phyloP scores from a whole-genome alignment of 2,329 filamentous ascomycete genomes.

The Cladosporium sphaerospermum region DNA sequence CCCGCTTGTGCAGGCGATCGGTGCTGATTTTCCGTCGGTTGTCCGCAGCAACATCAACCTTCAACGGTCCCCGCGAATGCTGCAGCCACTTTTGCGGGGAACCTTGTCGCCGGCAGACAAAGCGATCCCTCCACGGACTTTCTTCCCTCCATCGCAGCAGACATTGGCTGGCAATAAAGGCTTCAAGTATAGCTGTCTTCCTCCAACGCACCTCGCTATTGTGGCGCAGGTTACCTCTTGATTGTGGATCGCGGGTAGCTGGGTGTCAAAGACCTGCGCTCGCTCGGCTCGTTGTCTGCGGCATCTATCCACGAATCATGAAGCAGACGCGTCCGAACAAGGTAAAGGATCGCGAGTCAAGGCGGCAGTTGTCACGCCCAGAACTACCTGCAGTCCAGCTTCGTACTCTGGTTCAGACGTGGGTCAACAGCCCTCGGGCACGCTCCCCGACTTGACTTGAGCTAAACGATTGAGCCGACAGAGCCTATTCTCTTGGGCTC shows the following conservation, averaged over 20 bases:
- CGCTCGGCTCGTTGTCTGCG: no score
- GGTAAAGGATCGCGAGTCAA: no score
- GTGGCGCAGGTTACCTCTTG: neutral
- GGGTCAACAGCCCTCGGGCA: no score
- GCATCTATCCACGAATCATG: no score
- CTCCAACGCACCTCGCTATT: neutral
- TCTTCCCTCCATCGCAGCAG: constrained; percentile 8
- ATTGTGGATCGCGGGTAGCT: neutral
- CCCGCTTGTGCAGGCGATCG: neutral
- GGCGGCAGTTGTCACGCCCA: no score
- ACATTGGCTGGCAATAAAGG: neutral
- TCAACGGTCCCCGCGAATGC: constrained; percentile 2
- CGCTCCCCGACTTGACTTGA: no score
- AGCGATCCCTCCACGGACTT: neutral
- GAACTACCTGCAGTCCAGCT: no score
- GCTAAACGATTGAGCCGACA: no score
- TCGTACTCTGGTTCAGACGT: no score
- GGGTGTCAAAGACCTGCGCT: no score
- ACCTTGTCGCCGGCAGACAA: constrained; percentile 1
- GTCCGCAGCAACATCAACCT: neutral
- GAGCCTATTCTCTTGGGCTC: no score
- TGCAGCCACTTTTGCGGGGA: constrained; percentile 5
- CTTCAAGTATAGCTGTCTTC: neutral
- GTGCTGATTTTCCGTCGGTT: neutral
- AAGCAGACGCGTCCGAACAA: no score